phyloP scores from a whole-genome alignment of 2,329 filamentous ascomycete species.

The Ophiocordyceps polyrhachis-furcata region DNA sequence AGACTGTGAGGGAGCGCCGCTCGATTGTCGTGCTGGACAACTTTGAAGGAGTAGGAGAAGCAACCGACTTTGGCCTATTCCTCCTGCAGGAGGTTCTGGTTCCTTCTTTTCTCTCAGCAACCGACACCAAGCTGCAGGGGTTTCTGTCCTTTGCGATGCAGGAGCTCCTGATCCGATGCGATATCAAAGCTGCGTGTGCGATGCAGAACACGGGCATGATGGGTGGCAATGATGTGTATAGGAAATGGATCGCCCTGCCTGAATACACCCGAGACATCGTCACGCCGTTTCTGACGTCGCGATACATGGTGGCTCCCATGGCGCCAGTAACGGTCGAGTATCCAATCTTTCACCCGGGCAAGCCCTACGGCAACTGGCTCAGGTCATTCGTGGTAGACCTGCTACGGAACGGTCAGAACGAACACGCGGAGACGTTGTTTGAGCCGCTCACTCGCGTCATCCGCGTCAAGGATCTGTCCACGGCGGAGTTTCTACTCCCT shows the following conservation, averaged over 20 bases:
- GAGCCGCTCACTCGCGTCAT: slow-evolving; percentile 67
- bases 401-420: slow-evolving; percentile 56
- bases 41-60: slow-evolving; percentile 61
- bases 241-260: slow-evolving; percentile 62
- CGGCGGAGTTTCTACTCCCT: slow-evolving; percentile 75
- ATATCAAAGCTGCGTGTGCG: slow-evolving; percentile 41
- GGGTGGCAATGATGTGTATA: slow-evolving; percentile 41
- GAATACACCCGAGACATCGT: slow-evolving; percentile 62
- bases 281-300: slow-evolving; percentile 74
- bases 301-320: slow-evolving; percentile 54
- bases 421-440: slow-evolving; percentile 61
- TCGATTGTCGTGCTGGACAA: slow-evolving; percentile 81
- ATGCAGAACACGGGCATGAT: slow-evolving; percentile 18
- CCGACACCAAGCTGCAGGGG: slow-evolving; percentile 71
- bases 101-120: slow-evolving; percentile 77
- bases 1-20: slow-evolving; percentile 56
- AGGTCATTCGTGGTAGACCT: slow-evolving; percentile 65
- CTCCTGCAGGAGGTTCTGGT: slow-evolving; percentile 76
- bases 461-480: slow-evolving; percentile 66
- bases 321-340: slow-evolving; percentile 41
- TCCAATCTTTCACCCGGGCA: slow-evolving; percentile 54
- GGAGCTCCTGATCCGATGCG: slow-evolving; percentile 62
- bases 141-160: slow-evolving; percentile 94
- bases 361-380: slow-evolving; percentile 66
- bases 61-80: slow-evolving; percentile 69